These are phyloP conservation scores for Ascochyta clinopodiicola DNA, from an alignment of 2,329 filamentous ascomycete genomes.

Conservation along the genomic window DNA sequence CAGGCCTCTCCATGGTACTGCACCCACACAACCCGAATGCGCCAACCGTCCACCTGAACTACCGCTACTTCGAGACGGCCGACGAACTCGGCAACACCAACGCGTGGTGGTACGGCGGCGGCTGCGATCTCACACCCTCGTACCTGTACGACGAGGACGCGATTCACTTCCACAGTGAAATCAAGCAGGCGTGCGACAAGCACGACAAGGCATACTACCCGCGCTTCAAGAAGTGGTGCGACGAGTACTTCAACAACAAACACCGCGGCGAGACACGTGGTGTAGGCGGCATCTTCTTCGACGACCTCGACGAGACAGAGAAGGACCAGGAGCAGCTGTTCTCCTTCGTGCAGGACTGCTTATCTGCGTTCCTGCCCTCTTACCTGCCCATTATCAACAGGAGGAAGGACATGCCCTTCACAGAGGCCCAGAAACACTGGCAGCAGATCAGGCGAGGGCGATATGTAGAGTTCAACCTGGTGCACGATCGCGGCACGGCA, in stretches of 20 bases:
- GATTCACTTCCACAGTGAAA: slow-evolving; percentile 91
- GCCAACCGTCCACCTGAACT: slow-evolving; percentile 96
- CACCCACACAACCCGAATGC: slow-evolving; percentile 97
- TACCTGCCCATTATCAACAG: slow-evolving; percentile 89
- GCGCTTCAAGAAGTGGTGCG: slow-evolving; percentile 97
- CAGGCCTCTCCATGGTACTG: slow-evolving; percentile 89
- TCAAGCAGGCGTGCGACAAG: slow-evolving; percentile 91
- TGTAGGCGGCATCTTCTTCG: slow-evolving; percentile 97
- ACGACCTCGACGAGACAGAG: slow-evolving; percentile 88
- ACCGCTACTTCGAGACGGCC: slow-evolving; percentile 97
- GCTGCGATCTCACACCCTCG: slow-evolving; percentile 88
- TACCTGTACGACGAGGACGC: slow-evolving; percentile 98
- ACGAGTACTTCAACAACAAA: slow-evolving; percentile 95
- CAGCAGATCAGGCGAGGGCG: slow-evolving; percentile 92
- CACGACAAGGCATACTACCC: slow-evolving; percentile 93
- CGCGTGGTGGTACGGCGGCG: slow-evolving; percentile 98
- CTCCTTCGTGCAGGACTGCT: slow-evolving; percentile 83
- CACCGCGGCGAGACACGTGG: slow-evolving; percentile 88
- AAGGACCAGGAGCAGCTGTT: slow-evolving; percentile 90
- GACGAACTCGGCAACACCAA: slow-evolving; percentile 80
- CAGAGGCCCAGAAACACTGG: slow-evolving; percentile 88
- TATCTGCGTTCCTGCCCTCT: slow-evolving; percentile 85
- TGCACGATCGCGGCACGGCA: slow-evolving; percentile 92
- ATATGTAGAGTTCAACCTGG: slow-evolving; percentile 98
- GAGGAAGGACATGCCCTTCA: slow-evolving; percentile 91